Base-by-base conservation (phyloP, 176 grass and related monocot species). In the Alloteropsis semialata region DNA sequence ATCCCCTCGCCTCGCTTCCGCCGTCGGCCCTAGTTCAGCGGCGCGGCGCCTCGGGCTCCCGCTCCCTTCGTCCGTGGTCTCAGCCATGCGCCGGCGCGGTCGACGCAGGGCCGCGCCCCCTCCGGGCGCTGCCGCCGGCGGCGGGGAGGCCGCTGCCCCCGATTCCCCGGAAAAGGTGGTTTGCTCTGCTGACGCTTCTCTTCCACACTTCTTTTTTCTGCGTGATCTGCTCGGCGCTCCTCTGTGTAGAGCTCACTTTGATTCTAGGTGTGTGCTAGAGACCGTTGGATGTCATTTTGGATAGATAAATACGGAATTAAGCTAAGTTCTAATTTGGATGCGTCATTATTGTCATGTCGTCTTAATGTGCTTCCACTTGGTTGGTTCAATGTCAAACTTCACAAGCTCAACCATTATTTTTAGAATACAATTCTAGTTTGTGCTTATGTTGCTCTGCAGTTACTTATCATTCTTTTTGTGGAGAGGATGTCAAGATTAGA, bases 91-190 rank as follows among this genome's bases (percentile, higher is more conserved):
- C 50, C 86, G 76, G 45, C 88, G 88, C 19, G 42, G 85, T 46
- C 63, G 64, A 18, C 65, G 62, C 53, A 57, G 72, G 64, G 77
- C 55, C 29, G 43, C 72, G 38, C 19, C 56, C 3, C 43, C 56
- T 71, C 37, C 81, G 15, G 21, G 74, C 15, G 19, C 77, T 16
- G 66, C 69, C 15, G 69, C 69, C 28, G 59, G 30, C 10, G 84
- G 38, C 30, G 58, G 54, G 58, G 82, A 55, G 43, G 24, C 32
- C 29, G 48, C 76, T 56, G 66, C 32, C 7, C 15, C 87, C 5
- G 84, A 37, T 28, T 34, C 75, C 64, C 77, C 78, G 45, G 88
- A 82, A 8, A 90, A 90, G 83, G 88, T 90, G 54, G 85, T 28
- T 10, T 42, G 56, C 1, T 54, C 11, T 21, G 74, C 53, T 58